Conservation (phyloP, 2,329 filamentous ascomycete species). For the Sclerotinia trifoliorum region DNA sequence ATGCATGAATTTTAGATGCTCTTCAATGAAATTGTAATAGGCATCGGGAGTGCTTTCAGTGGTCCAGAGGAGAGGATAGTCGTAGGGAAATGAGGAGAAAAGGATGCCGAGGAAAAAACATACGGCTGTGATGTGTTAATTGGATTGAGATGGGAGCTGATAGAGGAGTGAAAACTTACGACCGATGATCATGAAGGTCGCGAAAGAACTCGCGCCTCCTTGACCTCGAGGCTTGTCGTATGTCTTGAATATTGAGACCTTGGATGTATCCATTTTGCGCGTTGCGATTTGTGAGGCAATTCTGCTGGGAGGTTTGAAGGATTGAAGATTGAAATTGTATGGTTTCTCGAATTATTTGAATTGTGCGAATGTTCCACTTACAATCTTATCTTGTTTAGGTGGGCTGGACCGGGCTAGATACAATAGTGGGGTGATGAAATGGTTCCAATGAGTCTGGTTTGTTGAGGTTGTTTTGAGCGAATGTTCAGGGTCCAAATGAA, state of each 20-base stretch:
- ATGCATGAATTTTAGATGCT: conserved; percentile 87
- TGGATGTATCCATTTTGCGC: conserved; percentile 36
- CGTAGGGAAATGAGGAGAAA: conserved; percentile 69
- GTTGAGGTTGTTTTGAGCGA: too few species aligned
- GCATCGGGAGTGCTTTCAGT: conserved; percentile 59
- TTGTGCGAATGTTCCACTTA: conserved; percentile 11
- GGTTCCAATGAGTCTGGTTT: too few species aligned
- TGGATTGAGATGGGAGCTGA: neutral
- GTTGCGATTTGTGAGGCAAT: neutral
- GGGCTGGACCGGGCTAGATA: neutral
- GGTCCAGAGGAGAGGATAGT: conserved; percentile 83
- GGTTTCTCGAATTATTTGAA: conserved; percentile 2
- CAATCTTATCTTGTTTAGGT: neutral
- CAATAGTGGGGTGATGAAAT: conserved; percentile 10
- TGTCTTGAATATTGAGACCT: conserved; percentile 39
- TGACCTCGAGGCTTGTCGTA: conserved; percentile 39
- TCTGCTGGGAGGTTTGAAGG: neutral
- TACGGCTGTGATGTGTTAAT: conserved; percentile 55
- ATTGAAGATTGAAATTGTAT: neutral
- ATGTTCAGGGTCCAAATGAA: neutral
- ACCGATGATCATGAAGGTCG: conserved; percentile 94
- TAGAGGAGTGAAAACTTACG: conserved; percentile 58
- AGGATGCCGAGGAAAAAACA: conserved; percentile 98
- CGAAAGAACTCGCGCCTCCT: conserved; percentile 67
- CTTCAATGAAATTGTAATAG: conserved; percentile 84